Base-by-base conservation (phyloP, 2,329 filamentous ascomycete species). In the Fusarium chuoi region DNA sequence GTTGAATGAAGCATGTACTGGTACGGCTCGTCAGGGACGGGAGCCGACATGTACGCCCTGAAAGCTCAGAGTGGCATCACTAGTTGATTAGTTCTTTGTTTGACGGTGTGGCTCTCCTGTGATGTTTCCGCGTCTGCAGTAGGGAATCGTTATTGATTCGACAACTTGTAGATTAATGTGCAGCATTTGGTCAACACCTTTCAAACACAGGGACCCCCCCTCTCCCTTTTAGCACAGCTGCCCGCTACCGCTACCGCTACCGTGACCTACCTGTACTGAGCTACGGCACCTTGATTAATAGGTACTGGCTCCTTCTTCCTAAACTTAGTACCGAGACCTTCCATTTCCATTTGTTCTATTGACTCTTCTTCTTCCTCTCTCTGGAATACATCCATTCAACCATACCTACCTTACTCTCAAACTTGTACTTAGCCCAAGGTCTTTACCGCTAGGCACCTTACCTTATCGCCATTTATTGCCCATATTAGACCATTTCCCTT, bases 1-100 rank as follows among this genome's bases (percentile, higher is more conserved):
- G 65, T 66, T 46, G n/a, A 68, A 26, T 35, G 22, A 62, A 26
- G 33, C 22, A 35, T 33, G 45, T 60, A 51, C 62, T n/a, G 45
- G 33, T 51, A 60, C 56, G 24, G 48, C 20, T 44, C 33, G 35
- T 61, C n/a, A 61, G 24, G 63, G 44, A 56, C 56, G 49, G 44
- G 30, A 42, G 38, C 54, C 49, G 61, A 57, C 56, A 65, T 51
- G 41, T 30, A 60, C 62, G 61, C 61, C 54, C 59, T 45, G 70
- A 38, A 74, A 49, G 70, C 58, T 56, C 28, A 62, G 62, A 74
- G 71, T 73, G 70, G 70, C 39, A 73, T 74, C 62, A 68, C 67
- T 28, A 49, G 41, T 36, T 58, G 41, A 38, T 30, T 48, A 35
- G 45, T 52, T 52, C 48, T 68, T 62, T 59, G 58, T 62, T 74